Conservation (phyloP, 768 basidiomycete genomes). For the Cubamyces lactineus region DNA sequence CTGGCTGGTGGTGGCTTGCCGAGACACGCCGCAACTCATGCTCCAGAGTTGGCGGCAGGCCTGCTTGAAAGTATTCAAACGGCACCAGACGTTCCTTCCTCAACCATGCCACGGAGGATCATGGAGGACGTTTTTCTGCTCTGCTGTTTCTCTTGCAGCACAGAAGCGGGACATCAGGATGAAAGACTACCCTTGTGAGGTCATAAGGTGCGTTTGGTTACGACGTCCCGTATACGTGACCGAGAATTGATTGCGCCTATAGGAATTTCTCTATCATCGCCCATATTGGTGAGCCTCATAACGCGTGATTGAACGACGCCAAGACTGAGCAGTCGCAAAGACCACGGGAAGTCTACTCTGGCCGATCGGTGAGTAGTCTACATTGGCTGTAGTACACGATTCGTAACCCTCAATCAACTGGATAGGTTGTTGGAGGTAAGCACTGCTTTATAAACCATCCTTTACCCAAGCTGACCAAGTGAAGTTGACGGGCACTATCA, state of each 20-base stretch:
- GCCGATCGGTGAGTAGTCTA: constrained; percentile 69
- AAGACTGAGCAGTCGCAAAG: constrained; percentile 38
- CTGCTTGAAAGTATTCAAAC: constrained; percentile 29
- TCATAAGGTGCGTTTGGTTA: constrained; percentile 57
- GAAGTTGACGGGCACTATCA: constrained; percentile 88
- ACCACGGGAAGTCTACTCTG: constrained; percentile 95
- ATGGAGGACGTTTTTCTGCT: constrained; percentile 35
- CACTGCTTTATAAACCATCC: constrained; percentile 6
- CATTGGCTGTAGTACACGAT: not conserved
- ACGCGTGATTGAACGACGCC: not conserved
- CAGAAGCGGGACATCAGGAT: constrained; percentile 46
- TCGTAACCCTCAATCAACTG: constrained; percentile 4
- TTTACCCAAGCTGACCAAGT: not conserved
- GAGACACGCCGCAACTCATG: constrained; percentile 20
- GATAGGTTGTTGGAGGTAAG: constrained; percentile 72
- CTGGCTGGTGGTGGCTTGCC: not conserved
- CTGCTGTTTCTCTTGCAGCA: constrained; percentile 32
- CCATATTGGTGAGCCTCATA: constrained; percentile 69
- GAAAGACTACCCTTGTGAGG: constrained; percentile 67
- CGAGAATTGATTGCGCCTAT: not conserved
- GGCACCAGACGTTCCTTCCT: constrained; percentile 13
- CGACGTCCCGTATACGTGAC: constrained; percentile 9
- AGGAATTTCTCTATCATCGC: constrained; percentile 97
- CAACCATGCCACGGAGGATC: constrained; percentile 48
- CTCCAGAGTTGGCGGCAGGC: constrained; percentile 31